Conservation (phyloP, 305 asterid genomes). For the Fraxinus sp. region DNA sequence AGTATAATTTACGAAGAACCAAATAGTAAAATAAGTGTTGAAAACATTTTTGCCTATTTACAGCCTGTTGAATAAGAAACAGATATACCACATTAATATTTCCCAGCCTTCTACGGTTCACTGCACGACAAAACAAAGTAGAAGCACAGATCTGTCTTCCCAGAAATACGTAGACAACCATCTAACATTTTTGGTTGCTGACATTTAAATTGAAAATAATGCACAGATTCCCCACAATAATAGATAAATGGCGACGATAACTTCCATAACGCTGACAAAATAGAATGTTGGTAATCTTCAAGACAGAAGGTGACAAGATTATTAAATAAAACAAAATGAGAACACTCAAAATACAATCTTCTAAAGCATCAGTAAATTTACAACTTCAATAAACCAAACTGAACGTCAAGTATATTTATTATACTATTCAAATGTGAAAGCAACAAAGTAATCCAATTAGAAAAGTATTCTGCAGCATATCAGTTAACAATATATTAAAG, state of each 20-base stretch:
- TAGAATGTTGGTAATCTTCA: neutral
- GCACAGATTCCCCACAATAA: neutral
- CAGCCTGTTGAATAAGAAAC: neutral
- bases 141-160: neutral
- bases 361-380: neutral
- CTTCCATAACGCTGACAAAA: neutral
- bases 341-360: constrained; percentile 12
- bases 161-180: neutral
- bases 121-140: neutral
- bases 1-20: neutral
- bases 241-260: neutral
- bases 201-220: neutral
- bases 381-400: neutral
- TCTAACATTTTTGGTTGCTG: neutral
- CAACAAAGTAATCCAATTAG: neutral
- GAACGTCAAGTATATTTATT: neutral
- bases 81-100: constrained; percentile 5
- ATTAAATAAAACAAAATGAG: constrained; percentile 3
- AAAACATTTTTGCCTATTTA: neutral
- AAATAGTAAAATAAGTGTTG: neutral
- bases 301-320: neutral
- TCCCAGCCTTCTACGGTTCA: neutral
- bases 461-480: neutral
- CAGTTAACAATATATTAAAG: neutral
- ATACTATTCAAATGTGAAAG: constrained; percentile 13